Base-by-base conservation (phyloP, 176 grass and related monocot species). In the Oryza nivara region DNA sequence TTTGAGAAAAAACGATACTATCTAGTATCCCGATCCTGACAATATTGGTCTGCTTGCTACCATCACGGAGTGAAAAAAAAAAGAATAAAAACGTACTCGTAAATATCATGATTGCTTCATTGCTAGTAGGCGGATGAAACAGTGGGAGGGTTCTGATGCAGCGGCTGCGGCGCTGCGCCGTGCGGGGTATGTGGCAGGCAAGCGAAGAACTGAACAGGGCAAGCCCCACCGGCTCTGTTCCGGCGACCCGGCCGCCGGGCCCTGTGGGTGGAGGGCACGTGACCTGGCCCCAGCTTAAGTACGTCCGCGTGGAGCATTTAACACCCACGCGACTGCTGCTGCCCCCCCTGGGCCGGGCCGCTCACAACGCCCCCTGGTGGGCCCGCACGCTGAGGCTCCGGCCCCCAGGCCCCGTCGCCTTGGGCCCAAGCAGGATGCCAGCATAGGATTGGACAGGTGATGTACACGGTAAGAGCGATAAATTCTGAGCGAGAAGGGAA, bases 141-240 rank as follows among this genome's bases (percentile, higher is more conserved):
- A 58, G 4, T 36, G 54, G 54, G 19, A 20, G 5, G 54, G 54
- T 58, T 58, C 6, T 58, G 54, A 58, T 58, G 19, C 54, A 9
- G 54, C 54, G 6, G 86, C 65, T 40, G 80, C 47, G 47, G 71
- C 22, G 86, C 65, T 49, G 80, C 47, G 35, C 36, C 22, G 19
- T 13, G 41, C 12, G 15, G 2, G 23, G 8, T 32, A 9, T 41
- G 14, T 2, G 54, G n/a, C 54, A 48, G 56, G 81, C 81, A 80
- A 44, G 61, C 34, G 30, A 32, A 32, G 2, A 32, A 32, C 30
- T 32, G 17, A 52, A 43, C 60, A 48, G 47, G 60, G 35, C 23
- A 28, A 89, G 70, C 69, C 87, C 87, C 47, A 17, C 46, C 36
- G 0, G 15, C 81, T 32, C 22, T 70, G 82, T 89, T n/a, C 25